A percentile compares a stretch with the other conserved stretches of the same genome.
phyloP scores from a whole-genome alignment of 2,329 filamentous ascomycete genomes.

The Dactylellina drechsleri region DNA sequence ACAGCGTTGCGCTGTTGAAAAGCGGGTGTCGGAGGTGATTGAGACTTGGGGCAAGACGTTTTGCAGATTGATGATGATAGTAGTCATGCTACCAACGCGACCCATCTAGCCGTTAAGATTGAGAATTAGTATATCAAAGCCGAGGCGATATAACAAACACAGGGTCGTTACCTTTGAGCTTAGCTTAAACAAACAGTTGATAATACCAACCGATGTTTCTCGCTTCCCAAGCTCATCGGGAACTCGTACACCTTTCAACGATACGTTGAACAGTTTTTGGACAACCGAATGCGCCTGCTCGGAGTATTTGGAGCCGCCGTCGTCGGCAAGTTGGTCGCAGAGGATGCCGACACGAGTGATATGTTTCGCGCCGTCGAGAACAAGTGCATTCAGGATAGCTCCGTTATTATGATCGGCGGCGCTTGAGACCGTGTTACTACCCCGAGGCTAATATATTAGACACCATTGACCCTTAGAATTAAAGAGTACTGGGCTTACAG shows the following conservation, averaged over 20 bases:
- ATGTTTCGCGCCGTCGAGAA: slow-evolving; percentile 38
- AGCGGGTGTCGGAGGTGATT: slow-evolving; percentile 49
- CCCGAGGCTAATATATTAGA: slow-evolving; percentile 4
- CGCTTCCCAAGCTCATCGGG: slow-evolving; percentile 44
- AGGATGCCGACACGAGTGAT: slow-evolving; percentile 45
- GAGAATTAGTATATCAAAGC: not conserved
- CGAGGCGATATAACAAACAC: not conserved
- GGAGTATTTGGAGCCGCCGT: slow-evolving; percentile 37
- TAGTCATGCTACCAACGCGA: slow-evolving; percentile 50
- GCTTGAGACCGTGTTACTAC: slow-evolving; percentile 46
- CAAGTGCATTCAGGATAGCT: slow-evolving; percentile 38
- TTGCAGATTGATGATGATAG: slow-evolving; percentile 47
- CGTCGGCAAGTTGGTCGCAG: slow-evolving; percentile 34
- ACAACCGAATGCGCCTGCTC: slow-evolving; percentile 51
- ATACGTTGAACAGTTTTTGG: slow-evolving; percentile 47
- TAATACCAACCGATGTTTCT: slow-evolving; percentile 48
- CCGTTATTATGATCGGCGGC: slow-evolving; percentile 47
- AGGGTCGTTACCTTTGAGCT: slow-evolving; percentile 29
- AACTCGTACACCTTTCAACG: slow-evolving; percentile 36
- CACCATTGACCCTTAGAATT: not conserved
- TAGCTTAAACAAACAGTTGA: slow-evolving; percentile 53
- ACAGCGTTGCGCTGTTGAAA: slow-evolving; percentile 50
- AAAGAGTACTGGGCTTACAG: slow-evolving; percentile 10
- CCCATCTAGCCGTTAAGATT: slow-evolving; percentile 28
- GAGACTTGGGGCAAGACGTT: slow-evolving; percentile 48